Percentiles rank a stretch among this genome's conserved stretches.
These are phyloP conservation scores for Polyporus tsugae DNA, from an alignment of 1,284 basidiomycete genomes.

Conservation along the genomic window DNA sequence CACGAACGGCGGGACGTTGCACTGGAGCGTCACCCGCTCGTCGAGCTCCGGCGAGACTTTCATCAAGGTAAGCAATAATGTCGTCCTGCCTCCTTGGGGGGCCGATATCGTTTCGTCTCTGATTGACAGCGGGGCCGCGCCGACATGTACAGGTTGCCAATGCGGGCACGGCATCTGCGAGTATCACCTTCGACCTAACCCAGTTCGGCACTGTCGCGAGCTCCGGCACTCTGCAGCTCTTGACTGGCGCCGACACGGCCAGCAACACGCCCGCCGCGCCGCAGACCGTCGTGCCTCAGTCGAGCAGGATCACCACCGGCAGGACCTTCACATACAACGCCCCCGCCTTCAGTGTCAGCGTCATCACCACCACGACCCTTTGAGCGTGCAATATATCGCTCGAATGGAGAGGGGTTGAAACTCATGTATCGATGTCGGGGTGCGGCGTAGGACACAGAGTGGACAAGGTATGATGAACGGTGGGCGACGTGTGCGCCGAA, in stretches of 20 bases:
- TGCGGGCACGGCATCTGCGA: slow-evolving; percentile 48
- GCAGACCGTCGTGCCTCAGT: slow-evolving; percentile 54
- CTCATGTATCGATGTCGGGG: slow-evolving; percentile 1
- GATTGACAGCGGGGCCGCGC: background rate
- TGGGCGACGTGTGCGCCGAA: slow-evolving; percentile 12
- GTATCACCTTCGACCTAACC: slow-evolving; percentile 56
- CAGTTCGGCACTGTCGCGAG: slow-evolving; percentile 59
- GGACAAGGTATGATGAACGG: slow-evolving; percentile 9
- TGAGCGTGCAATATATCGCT: slow-evolving; percentile 18
- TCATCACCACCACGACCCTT: slow-evolving; percentile 50
- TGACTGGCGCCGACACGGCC: slow-evolving; percentile 55
- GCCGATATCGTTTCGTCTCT: background rate
- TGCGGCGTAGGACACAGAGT: background rate
- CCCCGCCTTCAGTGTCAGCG: slow-evolving; percentile 65
- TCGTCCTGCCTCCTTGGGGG: background rate
- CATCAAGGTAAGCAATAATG: slow-evolving; percentile 57
- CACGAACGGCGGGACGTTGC: slow-evolving; percentile 52
- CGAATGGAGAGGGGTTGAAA: background rate
- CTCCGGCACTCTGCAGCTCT: slow-evolving; percentile 52
- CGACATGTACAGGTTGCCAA: slow-evolving; percentile 57
- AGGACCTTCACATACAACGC: slow-evolving; percentile 64
- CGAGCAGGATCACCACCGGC: slow-evolving; percentile 52
- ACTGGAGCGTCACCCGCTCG: slow-evolving; percentile 68
- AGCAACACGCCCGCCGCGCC: slow-evolving; percentile 65
- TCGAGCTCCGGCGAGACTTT: slow-evolving; percentile 51